A percentile compares a stretch with the other conserved stretches of the same genome.
Conservation (phyloP, 2,329 filamentous ascomycete genomes). For the Akanthomyces uredinophilus region DNA sequence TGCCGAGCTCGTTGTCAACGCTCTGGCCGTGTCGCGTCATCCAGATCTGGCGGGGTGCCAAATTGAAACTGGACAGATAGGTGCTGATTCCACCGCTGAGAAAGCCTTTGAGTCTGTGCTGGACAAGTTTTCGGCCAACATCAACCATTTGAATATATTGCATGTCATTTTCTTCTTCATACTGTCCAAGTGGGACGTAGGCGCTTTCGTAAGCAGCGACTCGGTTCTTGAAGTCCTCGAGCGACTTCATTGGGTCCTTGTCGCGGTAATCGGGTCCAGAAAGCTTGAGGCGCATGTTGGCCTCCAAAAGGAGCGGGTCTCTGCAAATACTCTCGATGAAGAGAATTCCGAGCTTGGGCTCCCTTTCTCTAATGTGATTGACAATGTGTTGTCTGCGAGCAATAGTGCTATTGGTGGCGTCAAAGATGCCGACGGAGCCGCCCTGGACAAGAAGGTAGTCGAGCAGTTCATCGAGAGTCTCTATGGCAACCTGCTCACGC, state of each 20-base stretch:
- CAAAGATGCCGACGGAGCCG: conserved; percentile 89
- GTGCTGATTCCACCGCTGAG: conserved; percentile 88
- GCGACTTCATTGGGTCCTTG: conserved; percentile 79
- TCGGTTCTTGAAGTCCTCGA: conserved; percentile 88
- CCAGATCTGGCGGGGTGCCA: conserved; percentile 95
- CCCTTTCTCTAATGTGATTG: conserved; percentile 72
- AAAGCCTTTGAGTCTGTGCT: conserved; percentile 87
- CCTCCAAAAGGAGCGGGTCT: conserved; percentile 78
- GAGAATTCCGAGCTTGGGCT: conserved; percentile 83
- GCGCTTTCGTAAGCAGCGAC: conserved; percentile 91
- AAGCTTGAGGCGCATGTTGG: conserved; percentile 95
- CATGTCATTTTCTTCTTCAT: conserved; percentile 85
- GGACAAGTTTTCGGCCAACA: conserved; percentile 88
- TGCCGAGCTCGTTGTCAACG: conserved; percentile 77
- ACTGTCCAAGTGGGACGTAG: conserved; percentile 84
- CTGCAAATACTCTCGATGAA: conserved; percentile 95
- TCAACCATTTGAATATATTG: conserved; percentile 98
- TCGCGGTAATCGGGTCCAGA: conserved; percentile 94
- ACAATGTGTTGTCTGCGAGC: conserved; percentile 79
- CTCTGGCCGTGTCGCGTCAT: conserved; percentile 95
- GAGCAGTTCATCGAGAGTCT: conserved; percentile 85
- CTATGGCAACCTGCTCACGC: conserved; percentile 85
- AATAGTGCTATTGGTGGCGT: conserved; percentile 95
- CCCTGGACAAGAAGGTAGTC: conserved; percentile 79
- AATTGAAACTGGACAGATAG: conserved; percentile 94